Percentiles rank a stretch among this genome's conserved stretches.
phyloP scores from a whole-genome alignment of 495 filamentous ascomycete species.

The Talaromyces adpressus region DNA sequence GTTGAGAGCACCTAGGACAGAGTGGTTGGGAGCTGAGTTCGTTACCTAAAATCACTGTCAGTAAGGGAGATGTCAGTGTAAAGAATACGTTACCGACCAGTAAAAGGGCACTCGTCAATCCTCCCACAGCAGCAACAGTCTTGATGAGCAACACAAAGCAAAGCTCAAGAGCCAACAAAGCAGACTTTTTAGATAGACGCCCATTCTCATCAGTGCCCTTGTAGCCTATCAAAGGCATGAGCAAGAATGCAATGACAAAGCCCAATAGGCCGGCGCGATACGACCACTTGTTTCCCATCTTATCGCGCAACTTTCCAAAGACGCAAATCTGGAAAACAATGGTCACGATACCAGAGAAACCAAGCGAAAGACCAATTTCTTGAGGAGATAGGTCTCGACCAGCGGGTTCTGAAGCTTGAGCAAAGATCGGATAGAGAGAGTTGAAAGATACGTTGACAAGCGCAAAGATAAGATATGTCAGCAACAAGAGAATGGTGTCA shows the following conservation, averaged over 20 bases:
- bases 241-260: slow-evolving; percentile 72
- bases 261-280: slow-evolving; percentile 76
- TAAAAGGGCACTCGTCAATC: slow-evolving; percentile 80
- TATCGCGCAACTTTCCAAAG: slow-evolving; percentile 71
- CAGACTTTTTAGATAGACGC: slow-evolving; percentile 45
- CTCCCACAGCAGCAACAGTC: slow-evolving; percentile 80
- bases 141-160: slow-evolving; percentile 77
- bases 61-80: background rate
- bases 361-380: slow-evolving; percentile 79
- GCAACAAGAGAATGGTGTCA: slow-evolving; percentile 71
- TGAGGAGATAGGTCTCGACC: slow-evolving; percentile 69
- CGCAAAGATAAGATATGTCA: slow-evolving; percentile 82
- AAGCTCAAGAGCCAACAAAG: slow-evolving; percentile 62
- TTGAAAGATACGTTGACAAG: slow-evolving; percentile 85
- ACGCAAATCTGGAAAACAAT: slow-evolving; percentile 84
- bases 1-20: slow-evolving; percentile 82
- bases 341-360: slow-evolving; percentile 74
- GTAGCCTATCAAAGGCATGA: slow-evolving; percentile 88
- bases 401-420: slow-evolving; percentile 60
- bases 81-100: slow-evolving; percentile 46
- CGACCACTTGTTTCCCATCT: slow-evolving; percentile 75
- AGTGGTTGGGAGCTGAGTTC: slow-evolving; percentile 81
- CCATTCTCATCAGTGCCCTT: slow-evolving; percentile 44
- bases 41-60: slow-evolving; percentile 56
- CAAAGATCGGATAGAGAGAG: slow-evolving; percentile 88